A percentile compares a stretch with the other conserved stretches of the same genome.
phyloP scores from a whole-genome alignment of 2,329 filamentous ascomycete species.

The Arachnomyces sp. region DNA sequence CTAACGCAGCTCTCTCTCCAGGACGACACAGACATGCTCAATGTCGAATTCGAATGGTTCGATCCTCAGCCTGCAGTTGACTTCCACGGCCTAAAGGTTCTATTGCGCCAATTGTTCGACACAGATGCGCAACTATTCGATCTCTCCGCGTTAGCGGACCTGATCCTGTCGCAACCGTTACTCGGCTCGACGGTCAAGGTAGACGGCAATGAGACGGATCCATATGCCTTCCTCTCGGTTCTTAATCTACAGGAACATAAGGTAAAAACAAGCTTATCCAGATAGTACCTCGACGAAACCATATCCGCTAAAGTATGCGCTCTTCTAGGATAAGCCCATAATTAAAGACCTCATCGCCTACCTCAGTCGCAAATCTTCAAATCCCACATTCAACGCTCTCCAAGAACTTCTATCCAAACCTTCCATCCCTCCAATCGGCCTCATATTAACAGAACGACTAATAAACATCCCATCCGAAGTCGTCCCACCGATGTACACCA shows the following conservation, averaged over 20 bases:
- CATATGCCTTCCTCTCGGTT: conserved; percentile 85
- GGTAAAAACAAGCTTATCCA: conserved; percentile 24
- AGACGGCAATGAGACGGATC: conserved; percentile 87
- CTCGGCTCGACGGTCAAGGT: conserved; percentile 95
- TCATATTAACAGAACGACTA: conserved; percentile 84
- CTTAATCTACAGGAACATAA: conserved; percentile 73
- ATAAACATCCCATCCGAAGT: conserved; percentile 97
- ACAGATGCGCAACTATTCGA: conserved; percentile 79
- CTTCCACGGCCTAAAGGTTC: conserved; percentile 87
- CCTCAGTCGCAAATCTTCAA: conserved; percentile 49
- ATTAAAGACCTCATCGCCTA: conserved; percentile 67
- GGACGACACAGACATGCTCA: conserved; percentile 81
- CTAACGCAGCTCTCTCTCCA: conserved; percentile 21
- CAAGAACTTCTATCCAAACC: conserved; percentile 50
- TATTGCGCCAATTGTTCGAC: conserved; percentile 87
- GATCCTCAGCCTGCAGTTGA: conserved; percentile 84
- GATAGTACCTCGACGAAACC: not conserved
- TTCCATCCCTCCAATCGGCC: conserved; percentile 58
- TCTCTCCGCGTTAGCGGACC: conserved; percentile 74
- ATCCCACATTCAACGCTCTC: conserved; percentile 50
- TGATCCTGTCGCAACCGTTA: conserved; percentile 77
- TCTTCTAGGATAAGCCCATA: conserved; percentile 56
- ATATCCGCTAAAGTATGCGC: conserved; percentile 1
- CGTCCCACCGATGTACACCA: conserved; percentile 85
- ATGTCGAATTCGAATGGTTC: conserved; percentile 99